Conservation (phyloP, 2,329 filamentous ascomycete species). For the Dactylellina drechsleri region DNA sequence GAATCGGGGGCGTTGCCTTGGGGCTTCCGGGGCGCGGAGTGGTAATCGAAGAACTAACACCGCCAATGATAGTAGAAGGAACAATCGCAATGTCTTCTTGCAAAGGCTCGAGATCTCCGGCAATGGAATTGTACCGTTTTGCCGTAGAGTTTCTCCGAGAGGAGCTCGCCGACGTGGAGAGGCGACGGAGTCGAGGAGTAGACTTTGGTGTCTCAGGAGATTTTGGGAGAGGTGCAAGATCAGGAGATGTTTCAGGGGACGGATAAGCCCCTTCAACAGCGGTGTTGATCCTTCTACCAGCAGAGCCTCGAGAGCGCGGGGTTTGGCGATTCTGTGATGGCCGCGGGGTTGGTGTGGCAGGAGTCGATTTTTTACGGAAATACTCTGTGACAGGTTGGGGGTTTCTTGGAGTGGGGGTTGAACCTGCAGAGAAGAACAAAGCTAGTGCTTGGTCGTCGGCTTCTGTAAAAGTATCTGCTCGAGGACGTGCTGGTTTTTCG, state of each 20-base stretch:
- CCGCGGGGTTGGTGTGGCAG: conserved; percentile 23
- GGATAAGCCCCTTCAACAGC: conserved; percentile 49
- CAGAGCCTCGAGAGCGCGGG: conserved; percentile 24
- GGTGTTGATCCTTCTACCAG: conserved; percentile 27
- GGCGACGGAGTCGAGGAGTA: conserved; percentile 42
- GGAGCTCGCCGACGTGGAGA: conserved; percentile 26
- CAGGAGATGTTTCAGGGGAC: conserved; percentile 51
- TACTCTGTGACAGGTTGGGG: conserved; percentile 21
- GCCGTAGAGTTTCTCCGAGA: conserved; percentile 25
- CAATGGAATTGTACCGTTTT: conserved; percentile 29
- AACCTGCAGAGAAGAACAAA: conserved; percentile 38
- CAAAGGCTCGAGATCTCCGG: conserved; percentile 37
- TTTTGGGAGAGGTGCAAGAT: conserved; percentile 29
- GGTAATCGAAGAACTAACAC: conserved; percentile 27
- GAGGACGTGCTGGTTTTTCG: not conserved
- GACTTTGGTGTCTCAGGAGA: conserved; percentile 36
- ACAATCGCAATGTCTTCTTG: conserved; percentile 28
- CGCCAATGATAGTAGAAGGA: conserved; percentile 24
- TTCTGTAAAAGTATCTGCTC: conserved; percentile 43
- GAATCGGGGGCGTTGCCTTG: conserved; percentile 46
- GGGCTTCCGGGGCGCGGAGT: conserved; percentile 46
- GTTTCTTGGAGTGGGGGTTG: conserved; percentile 33
- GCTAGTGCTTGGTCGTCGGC: conserved; percentile 46
- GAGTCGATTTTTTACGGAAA: conserved; percentile 20
- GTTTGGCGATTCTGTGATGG: conserved; percentile 22